Evolutionary conservation across 495 filamentous ascomycete genomes (phyloP).

Genomic region (Stereocaulon alpinum): DNA sequence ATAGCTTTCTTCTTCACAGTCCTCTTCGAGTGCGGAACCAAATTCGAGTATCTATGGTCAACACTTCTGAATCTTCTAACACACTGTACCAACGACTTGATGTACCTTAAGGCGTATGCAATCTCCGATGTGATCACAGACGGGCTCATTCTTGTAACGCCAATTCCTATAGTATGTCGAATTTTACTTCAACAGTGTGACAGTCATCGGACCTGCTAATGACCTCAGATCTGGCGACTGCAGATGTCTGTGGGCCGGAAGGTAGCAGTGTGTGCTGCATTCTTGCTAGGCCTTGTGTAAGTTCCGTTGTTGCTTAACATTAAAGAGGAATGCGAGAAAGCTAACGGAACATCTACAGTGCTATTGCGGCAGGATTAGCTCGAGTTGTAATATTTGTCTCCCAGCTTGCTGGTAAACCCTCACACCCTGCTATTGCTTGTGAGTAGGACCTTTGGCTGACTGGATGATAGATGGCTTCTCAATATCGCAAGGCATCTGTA

Average conservation of each 20-base stretch:
- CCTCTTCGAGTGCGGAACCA: conserved; percentile 4
- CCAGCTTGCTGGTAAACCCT: not conserved
- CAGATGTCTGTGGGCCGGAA: not conserved
- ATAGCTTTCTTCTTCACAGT: conserved; percentile 7
- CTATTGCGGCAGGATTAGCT: not conserved
- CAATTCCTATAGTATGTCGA: conserved; percentile 6
- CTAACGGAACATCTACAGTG: not conserved
- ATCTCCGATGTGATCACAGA: conserved; percentile 14
- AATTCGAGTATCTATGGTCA: conserved; percentile 2
- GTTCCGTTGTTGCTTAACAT: not conserved
- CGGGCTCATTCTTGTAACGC: conserved; percentile 4
- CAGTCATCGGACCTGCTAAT: not conserved
- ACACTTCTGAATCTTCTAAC: not conserved
- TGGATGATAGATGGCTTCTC: conserved; percentile 19
- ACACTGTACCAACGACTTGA: conserved; percentile 3
- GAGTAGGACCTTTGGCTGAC: not conserved
- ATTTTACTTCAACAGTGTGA: not conserved
- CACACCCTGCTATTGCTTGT: not conserved
- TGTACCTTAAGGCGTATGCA: not conserved
- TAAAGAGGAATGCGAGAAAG: not conserved
- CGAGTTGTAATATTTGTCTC: not conserved
- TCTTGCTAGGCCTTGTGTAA: conserved; percentile 3
- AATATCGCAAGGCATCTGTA: conserved; percentile 1
- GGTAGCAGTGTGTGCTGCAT: not conserved
- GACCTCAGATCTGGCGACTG: conserved; percentile 2